phyloP scores from a whole-genome alignment of 768 basidiomycete species.

The Lactifluus volemus region DNA sequence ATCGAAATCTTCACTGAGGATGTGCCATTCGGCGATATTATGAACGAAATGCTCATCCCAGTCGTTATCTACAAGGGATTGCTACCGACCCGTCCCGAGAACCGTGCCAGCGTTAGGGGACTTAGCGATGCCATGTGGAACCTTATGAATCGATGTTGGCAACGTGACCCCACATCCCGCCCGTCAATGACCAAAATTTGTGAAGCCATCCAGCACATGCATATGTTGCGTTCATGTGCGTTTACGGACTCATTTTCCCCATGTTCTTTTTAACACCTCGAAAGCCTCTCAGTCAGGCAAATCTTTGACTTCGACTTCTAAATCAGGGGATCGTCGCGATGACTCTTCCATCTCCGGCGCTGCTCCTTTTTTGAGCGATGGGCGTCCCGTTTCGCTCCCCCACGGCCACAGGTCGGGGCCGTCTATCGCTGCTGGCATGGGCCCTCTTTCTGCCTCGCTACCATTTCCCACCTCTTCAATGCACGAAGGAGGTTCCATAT shows the following conservation, averaged over 20 bases:
- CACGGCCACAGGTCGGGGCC: neutral
- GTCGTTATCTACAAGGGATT: conserved; percentile 30
- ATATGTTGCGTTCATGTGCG: conserved; percentile 5
- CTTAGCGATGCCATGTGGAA: conserved; percentile 36
- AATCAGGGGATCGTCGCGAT: neutral
- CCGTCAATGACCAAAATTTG: conserved; percentile 33
- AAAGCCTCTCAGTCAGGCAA: neutral
- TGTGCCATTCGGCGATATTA: conserved; percentile 30
- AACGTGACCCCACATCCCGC: conserved; percentile 30
- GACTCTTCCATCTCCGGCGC: neutral
- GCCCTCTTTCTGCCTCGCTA: neutral
- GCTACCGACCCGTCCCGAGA: conserved; percentile 33
- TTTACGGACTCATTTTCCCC: neutral
- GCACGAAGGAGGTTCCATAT: neutral
- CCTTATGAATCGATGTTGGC: conserved; percentile 38
- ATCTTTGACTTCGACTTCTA: neutral
- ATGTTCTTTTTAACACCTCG: neutral
- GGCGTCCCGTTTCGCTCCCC: neutral
- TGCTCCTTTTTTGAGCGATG: neutral
- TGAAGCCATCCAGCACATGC: conserved; percentile 12
- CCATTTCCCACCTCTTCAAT: neutral
- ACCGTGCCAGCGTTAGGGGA: conserved; percentile 22
- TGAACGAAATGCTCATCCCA: conserved; percentile 29
- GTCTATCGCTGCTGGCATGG: neutral
- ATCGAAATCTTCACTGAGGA: conserved; percentile 39